Base-by-base conservation (phyloP, 106 monocot species). In the Cymbidium sinense region DNA sequence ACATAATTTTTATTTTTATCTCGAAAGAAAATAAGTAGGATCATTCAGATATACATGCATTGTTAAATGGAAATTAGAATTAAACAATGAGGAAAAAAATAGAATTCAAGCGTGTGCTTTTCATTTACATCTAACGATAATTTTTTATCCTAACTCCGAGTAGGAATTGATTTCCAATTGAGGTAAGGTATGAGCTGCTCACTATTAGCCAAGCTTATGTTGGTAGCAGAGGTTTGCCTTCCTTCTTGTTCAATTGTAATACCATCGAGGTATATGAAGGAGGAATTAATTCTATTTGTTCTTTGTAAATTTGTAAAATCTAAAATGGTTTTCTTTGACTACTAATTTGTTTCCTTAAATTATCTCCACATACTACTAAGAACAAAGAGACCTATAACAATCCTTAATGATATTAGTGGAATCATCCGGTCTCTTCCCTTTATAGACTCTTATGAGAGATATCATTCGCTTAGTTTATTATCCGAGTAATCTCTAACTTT, bases 161-260 rank as follows among this genome's bases (percentile, higher is more conserved):
- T 93, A 13, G 90, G 93, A 23, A 88, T 93, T 21, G 86, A 90
- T 37, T 21, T 84, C 58, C 93, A 13, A 88, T 93, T 27, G 93
- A 93, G 81, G 93, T 93, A 70, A 77, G 93, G 15, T 90, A 67
- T 50, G 86, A 93, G 88, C 36, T 88, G 21, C 75, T 93, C 21
- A 86, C 36, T 44, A 76, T 90, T 27, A 70, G 77, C 31, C 82
- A 88, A 64, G 82, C 81, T 43, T 75, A 86, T 76, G 83, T 86
- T 0, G 93, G 93, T 19, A 78, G 74, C 43, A 84, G 93, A 80
- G 92, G 79, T 39, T 81, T 91, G 43, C 93, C 93, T 11, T 89
- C 93, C 5, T 62, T 86, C 41, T 77, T 85, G 89, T 43, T 91
- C 80, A 35, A 5, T 73, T 39, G 65, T 78, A 95, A 95, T 64